phyloP scores from a whole-genome alignment of 257 asterid species.

The Cordia subcordata region DNA sequence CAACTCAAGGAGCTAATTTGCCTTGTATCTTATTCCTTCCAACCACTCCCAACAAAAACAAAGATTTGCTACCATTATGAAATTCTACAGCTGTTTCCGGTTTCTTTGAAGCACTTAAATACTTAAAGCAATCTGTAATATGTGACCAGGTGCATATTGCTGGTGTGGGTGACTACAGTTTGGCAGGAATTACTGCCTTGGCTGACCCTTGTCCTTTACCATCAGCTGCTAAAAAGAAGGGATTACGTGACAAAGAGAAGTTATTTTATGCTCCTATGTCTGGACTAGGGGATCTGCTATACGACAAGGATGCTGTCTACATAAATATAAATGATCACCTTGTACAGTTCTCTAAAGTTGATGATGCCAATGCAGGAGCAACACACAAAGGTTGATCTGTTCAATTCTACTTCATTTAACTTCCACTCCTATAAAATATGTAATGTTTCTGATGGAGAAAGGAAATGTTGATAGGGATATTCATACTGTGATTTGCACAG shows the following conservation, averaged over 20 bases:
- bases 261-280: slow-evolving; percentile 98
- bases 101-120: not conserved
- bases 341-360: slow-evolving; percentile 80
- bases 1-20: not conserved
- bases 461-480: too few species aligned
- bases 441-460: not conserved
- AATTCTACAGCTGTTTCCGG: not conserved
- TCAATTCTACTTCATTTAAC: not conserved
- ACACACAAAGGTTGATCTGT: slow-evolving; percentile 42
- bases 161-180: slow-evolving; percentile 88
- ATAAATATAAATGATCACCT: slow-evolving; percentile 84
- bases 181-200: slow-evolving; percentile 59
- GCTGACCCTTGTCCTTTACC: slow-evolving; percentile 99
- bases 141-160: slow-evolving; percentile 83
- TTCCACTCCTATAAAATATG: not conserved
- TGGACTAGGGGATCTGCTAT: slow-evolving; percentile 93
- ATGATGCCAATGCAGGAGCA: slow-evolving; percentile 37
- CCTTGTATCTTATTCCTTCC: not conserved
- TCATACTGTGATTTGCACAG: too few species aligned
- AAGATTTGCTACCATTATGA: not conserved
- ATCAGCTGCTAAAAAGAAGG: slow-evolving; percentile 94
- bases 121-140: not conserved
- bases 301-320: slow-evolving; percentile 98
- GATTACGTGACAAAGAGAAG: slow-evolving; percentile 94
- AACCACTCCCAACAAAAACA: not conserved